Conservation (phyloP, 2,329 filamentous ascomycete species). For the Apiospora arundinis region DNA sequence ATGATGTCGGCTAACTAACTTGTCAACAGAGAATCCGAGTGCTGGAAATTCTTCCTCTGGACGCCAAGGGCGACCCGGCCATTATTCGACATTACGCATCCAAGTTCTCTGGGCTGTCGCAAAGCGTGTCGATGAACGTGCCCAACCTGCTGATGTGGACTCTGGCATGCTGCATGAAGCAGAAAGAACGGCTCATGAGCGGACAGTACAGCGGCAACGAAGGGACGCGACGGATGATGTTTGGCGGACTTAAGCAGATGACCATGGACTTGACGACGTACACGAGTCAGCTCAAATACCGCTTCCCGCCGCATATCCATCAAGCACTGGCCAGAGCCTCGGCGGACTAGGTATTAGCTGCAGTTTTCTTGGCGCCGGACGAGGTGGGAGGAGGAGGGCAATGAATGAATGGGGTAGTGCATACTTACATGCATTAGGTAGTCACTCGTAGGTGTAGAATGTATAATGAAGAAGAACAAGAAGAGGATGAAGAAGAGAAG, state of each 20-base stretch:
- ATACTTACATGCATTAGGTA: too few species aligned
- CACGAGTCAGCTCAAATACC: constrained; percentile 89
- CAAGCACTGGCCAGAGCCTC: constrained; percentile 86
- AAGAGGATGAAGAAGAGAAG: too few species aligned
- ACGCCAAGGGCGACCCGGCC: constrained; percentile 75
- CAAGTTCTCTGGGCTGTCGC: constrained; percentile 78
- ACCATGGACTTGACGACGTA: constrained; percentile 93
- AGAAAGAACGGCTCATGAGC: constrained; percentile 73
- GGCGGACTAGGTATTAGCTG: constrained; percentile 57
- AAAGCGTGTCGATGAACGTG: constrained; percentile 85
- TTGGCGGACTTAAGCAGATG: constrained; percentile 76
- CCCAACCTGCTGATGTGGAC: constrained; percentile 95
- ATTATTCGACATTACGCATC: constrained; percentile 81
- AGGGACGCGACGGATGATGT: constrained; percentile 66
- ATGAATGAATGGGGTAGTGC: not conserved
- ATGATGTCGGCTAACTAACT: constrained; percentile 26
- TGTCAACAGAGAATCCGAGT: constrained; percentile 69
- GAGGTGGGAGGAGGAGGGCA: not conserved
- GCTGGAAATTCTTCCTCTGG: constrained; percentile 81
- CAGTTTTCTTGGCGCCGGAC: not conserved
- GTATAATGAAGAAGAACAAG: not conserved
- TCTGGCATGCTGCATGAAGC: constrained; percentile 81
- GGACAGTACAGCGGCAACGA: constrained; percentile 79
- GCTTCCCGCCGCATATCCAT: constrained; percentile 85
- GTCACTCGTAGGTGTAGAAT: not conserved